Evolutionary conservation across 768 basidiomycete genomes (phyloP).

Genomic region (Lactifluus echinatus): DNA sequence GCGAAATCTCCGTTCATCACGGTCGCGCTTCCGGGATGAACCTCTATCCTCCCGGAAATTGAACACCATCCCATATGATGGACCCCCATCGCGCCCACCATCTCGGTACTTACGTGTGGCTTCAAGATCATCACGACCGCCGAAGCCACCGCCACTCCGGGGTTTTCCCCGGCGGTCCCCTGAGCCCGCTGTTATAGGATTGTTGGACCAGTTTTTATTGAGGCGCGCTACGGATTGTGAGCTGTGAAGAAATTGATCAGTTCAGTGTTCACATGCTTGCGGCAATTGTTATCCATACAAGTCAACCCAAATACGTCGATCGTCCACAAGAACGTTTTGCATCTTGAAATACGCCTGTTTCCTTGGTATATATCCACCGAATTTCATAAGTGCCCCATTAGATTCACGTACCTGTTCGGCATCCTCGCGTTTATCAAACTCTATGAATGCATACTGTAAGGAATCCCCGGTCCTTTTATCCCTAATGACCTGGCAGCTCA

Average conservation of each 20-base stretch:
- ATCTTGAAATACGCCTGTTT: constrained; percentile 95
- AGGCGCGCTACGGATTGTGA: constrained; percentile 92
- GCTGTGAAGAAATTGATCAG: constrained; percentile 31
- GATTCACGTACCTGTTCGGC: constrained; percentile 71
- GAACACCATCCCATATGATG: constrained; percentile 75
- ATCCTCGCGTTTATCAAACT: constrained; percentile 89
- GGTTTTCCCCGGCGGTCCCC: constrained; percentile 26
- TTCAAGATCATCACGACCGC: constrained; percentile 68
- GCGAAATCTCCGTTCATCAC: constrained; percentile 24
- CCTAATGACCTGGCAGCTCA: constrained; percentile 96
- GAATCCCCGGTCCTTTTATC: constrained; percentile 96
- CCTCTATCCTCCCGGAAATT: constrained; percentile 42
- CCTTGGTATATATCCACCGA: neutral
- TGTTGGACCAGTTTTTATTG: constrained; percentile 77
- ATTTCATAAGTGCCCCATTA: neutral
- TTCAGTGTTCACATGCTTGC: constrained; percentile 7
- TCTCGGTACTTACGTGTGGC: constrained; percentile 60
- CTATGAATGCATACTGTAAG: constrained; percentile 96
- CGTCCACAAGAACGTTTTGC: constrained; percentile 98
- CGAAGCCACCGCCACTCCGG: constrained; percentile 41
- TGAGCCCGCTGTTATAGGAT: constrained; percentile 44
- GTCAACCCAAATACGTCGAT: constrained; percentile 97
- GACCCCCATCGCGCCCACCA: constrained; percentile 27
- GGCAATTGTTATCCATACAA: constrained; percentile 51
- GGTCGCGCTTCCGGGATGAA: neutral